Conservation (phyloP, 2,329 filamentous ascomycete species). For the Trichoderma sp. region DNA sequence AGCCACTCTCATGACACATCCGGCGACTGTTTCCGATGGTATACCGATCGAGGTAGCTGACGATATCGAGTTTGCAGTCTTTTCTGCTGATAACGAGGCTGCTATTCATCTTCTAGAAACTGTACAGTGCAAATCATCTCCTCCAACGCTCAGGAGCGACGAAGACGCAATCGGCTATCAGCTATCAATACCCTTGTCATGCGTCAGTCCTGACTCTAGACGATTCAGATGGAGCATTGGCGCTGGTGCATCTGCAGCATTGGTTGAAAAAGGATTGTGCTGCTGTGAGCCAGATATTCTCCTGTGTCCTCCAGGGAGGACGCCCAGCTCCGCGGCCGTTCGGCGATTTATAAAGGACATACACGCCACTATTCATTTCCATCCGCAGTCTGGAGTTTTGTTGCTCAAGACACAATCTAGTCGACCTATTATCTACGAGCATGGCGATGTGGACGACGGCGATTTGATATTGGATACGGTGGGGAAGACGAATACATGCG, state of each 20-base stretch:
- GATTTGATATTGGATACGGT: background rate
- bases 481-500: background rate
- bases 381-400: background rate
- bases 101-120: background rate
- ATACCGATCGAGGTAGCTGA: background rate
- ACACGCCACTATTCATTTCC: background rate
- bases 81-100: conserved; percentile 1
- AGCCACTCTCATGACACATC: background rate
- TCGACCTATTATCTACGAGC: conserved; percentile 7
- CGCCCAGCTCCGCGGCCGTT: background rate
- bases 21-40: background rate
- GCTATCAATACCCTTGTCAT: background rate
- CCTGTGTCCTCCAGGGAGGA: background rate
- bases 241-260: background rate
- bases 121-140: background rate
- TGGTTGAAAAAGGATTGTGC: background rate
- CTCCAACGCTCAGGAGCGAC: background rate
- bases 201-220: background rate
- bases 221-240: background rate
- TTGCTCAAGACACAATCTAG: background rate
- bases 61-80: background rate
- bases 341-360: conserved; percentile 8
- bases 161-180: background rate
- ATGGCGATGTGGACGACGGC: background rate
- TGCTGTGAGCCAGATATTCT: background rate